Conservation (phyloP, 2,329 filamentous ascomycete genomes). For the Alternaria novae-zelandiae region DNA sequence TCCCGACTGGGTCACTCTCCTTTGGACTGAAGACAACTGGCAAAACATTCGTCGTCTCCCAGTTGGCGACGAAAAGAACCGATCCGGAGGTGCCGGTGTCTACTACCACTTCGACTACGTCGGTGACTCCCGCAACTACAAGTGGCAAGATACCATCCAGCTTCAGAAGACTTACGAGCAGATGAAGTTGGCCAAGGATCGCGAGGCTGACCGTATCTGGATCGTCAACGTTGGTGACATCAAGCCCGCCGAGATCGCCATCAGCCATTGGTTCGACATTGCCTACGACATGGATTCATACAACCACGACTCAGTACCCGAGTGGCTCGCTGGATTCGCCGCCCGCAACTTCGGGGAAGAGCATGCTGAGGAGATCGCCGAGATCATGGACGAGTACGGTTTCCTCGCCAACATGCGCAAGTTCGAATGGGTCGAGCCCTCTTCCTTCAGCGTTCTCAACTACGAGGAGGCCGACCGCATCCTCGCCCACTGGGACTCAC, state of each 20-base stretch:
- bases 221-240: slow-evolving; percentile 72
- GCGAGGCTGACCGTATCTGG: slow-evolving; percentile 67
- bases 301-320: slow-evolving; percentile 61
- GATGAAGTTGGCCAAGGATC: slow-evolving; percentile 67
- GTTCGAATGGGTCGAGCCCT: slow-evolving; percentile 66
- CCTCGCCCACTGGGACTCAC: slow-evolving; percentile 61
- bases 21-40: slow-evolving; percentile 75
- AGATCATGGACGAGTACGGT: slow-evolving; percentile 63
- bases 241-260: slow-evolving; percentile 69
- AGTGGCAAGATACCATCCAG: slow-evolving; percentile 68
- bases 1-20: slow-evolving; percentile 69
- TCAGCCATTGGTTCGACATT: slow-evolving; percentile 71
- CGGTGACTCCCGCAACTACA: slow-evolving; percentile 65
- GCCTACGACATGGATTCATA: slow-evolving; percentile 68
- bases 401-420: slow-evolving; percentile 65
- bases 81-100: slow-evolving; percentile 68
- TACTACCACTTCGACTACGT: slow-evolving; percentile 72
- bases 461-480: slow-evolving; percentile 69
- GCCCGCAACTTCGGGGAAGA: slow-evolving; percentile 63
- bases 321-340: slow-evolving; percentile 65
- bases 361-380: slow-evolving; percentile 57
- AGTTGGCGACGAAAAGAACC: slow-evolving; percentile 63
- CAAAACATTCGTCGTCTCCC: slow-evolving; percentile 70
- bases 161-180: slow-evolving; percentile 70
- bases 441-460: slow-evolving; percentile 66